Evolutionary conservation across 2,329 filamentous ascomycete species (phyloP).

Genomic region (Epicoccum sorghinum): DNA sequence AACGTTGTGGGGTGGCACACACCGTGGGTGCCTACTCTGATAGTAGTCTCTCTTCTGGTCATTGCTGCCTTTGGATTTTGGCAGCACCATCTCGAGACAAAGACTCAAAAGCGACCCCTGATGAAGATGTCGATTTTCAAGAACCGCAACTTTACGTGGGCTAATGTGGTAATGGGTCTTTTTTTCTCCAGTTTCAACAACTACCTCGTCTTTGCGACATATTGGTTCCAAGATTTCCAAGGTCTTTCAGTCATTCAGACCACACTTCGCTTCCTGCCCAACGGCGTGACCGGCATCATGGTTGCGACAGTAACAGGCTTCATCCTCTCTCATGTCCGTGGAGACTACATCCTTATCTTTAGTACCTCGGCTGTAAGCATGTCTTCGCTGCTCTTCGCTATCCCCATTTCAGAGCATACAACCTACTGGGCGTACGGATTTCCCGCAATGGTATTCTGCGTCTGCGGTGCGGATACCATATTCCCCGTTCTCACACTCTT

Average conservation of each 20-base stretch:
- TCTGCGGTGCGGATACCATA: slow-evolving; percentile 70
- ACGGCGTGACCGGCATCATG: slow-evolving; percentile 64
- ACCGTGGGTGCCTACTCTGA: slow-evolving; percentile 66
- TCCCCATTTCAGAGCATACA: slow-evolving; percentile 65
- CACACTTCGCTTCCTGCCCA: slow-evolving; percentile 71
- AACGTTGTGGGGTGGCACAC: slow-evolving; percentile 72
- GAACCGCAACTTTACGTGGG: slow-evolving; percentile 65
- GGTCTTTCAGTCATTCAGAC: slow-evolving; percentile 67
- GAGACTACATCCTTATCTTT: slow-evolving; percentile 62
- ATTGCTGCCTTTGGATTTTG: slow-evolving; percentile 64
- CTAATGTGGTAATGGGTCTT: slow-evolving; percentile 68
- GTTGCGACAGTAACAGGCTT: slow-evolving; percentile 59
- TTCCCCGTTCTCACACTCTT: slow-evolving; percentile 71
- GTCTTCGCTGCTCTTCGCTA: slow-evolving; percentile 66
- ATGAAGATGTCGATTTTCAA: slow-evolving; percentile 71
- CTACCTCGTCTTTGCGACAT: slow-evolving; percentile 70
- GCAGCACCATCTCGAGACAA: slow-evolving; percentile 65
- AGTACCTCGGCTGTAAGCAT: slow-evolving; percentile 64
- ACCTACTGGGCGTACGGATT: slow-evolving; percentile 72
- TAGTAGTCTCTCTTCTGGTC: slow-evolving; percentile 64
- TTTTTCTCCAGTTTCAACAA: slow-evolving; percentile 74
- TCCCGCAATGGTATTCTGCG: slow-evolving; percentile 68
- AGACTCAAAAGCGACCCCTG: slow-evolving; percentile 60
- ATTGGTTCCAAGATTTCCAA: slow-evolving; percentile 73
- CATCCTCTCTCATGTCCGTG: slow-evolving; percentile 57